A percentile compares a stretch with the other conserved stretches of the same genome.
Evolutionary conservation across 2,329 filamentous ascomycete species (phyloP).

Genomic region (Golovinomyces cichoracearum): DNA sequence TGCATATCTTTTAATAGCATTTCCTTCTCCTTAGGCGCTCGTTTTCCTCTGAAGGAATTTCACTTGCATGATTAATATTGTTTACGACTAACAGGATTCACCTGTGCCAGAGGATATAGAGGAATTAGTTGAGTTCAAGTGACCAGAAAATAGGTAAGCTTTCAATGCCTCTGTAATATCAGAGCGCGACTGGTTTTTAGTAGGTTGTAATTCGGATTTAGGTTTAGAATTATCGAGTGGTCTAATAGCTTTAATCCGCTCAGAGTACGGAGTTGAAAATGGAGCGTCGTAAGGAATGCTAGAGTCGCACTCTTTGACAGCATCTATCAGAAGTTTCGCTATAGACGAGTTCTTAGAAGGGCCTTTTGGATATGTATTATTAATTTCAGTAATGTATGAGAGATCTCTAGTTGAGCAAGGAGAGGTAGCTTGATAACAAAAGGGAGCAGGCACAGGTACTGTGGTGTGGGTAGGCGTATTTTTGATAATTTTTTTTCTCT

Average conservation of each 20-base stretch:
- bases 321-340: slow-evolving; percentile 40
- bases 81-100: too few species aligned
- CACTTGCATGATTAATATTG: too few species aligned
- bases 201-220: slow-evolving; percentile 2
- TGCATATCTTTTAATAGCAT: too few species aligned
- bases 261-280: slow-evolving; percentile 39
- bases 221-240: slow-evolving; percentile 5
- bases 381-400: slow-evolving; percentile 12
- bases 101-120: not conserved
- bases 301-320: slow-evolving; percentile 31
- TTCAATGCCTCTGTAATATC: slow-evolving; percentile 27
- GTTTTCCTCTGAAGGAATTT: too few species aligned
- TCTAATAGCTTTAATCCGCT: slow-evolving; percentile 32
- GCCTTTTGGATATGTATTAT: slow-evolving; percentile 17
- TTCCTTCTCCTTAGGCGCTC: too few species aligned
- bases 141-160: slow-evolving; percentile 26
- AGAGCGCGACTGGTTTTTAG: slow-evolving; percentile 7
- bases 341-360: slow-evolving; percentile 22
- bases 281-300: slow-evolving; percentile 33
- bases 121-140: slow-evolving; percentile 7
- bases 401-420: slow-evolving; percentile 16
- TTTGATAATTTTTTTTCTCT: slow-evolving; percentile 33
- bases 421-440: slow-evolving; percentile 25
- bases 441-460: slow-evolving; percentile 16
- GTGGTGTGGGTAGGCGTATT: not conserved